Base-by-base conservation (phyloP, 495 filamentous ascomycete genomes). In the Aspergillus haitiensis region DNA sequence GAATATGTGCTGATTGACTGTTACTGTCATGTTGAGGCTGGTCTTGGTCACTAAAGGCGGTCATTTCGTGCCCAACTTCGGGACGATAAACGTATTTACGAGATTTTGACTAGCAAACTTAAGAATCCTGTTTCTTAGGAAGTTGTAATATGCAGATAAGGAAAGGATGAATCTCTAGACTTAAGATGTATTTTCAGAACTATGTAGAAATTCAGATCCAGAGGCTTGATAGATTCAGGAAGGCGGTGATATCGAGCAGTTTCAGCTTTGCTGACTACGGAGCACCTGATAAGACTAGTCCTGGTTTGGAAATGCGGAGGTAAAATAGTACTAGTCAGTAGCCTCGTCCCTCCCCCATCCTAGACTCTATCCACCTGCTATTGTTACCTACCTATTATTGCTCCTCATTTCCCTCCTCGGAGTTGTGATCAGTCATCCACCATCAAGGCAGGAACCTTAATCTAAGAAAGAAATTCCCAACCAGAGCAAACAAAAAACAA, bases 401-500 rank as follows among this genome's bases (percentile, higher is more conserved):
- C 39, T 18, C 16, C 16, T 34, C n/a, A 34, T 52, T 34, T 9
- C n/a, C 33, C 50, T 16, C 50, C 18, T 54, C n/a, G 35, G 37
- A 13, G 18, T 27, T 44, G 40, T 54, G 50, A 46, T 32, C 40
- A 18, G 58, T 60, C 50, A 60, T 34, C 50, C 12, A 11, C 18
- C 9, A 7, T 54, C 45, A 34, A 53, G 40, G 16, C 52, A 42
- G 37, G 35, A 60, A 49, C 50, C n/a, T 49, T 31, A 21, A 11
- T 34, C 8, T 42, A 46, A 47, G 10, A 47, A 21, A 8, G 39
- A 5, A 11, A 42, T 15, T 42, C 12, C 15, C 9, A 11, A 13
- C 39, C 44, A 47, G 16, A 18, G 27, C 15, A 35, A 60, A n/a
- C n/a, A n/a, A 60, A 54, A 60, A 54, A n/a, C n/a, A 33, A 59